A percentile compares a stretch with the other conserved stretches of the same genome.
phyloP scores from a whole-genome alignment of 352 stramenopile genomes.

The Elongisporangium senticosum region DNA sequence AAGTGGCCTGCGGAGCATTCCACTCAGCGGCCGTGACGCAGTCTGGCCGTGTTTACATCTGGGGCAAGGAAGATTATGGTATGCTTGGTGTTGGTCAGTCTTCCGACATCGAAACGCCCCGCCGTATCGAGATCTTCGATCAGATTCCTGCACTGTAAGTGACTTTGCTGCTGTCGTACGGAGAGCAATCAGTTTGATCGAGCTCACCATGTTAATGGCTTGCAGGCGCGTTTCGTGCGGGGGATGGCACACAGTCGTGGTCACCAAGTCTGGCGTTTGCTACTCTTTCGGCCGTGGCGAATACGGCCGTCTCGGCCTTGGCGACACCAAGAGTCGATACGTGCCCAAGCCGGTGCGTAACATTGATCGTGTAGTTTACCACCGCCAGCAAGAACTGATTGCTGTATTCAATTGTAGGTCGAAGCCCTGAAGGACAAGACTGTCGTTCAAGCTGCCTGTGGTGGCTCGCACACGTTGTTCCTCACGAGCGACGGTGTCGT shows the following conservation, averaged over 20 bases:
- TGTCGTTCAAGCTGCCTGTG: slow-evolving; percentile 72
- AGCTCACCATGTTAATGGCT: background rate
- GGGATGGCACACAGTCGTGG: slow-evolving; percentile 78
- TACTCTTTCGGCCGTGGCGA: slow-evolving; percentile 77
- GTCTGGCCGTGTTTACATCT: slow-evolving; percentile 66
- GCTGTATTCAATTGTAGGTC: slow-evolving; percentile 21
- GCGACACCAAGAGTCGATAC: slow-evolving; percentile 68
- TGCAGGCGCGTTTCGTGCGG: slow-evolving; percentile 71
- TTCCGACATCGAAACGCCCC: slow-evolving; percentile 56
- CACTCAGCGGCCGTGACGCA: slow-evolving; percentile 76
- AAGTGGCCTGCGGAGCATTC: slow-evolving; percentile 78
- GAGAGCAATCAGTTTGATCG: background rate
- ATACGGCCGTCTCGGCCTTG: slow-evolving; percentile 82
- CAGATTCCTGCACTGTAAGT: slow-evolving; percentile 59
- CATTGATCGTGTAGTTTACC: background rate
- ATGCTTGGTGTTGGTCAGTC: slow-evolving; percentile 82
- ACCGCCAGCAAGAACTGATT: slow-evolving; percentile 1
- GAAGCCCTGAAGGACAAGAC: slow-evolving; percentile 53
- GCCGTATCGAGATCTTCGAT: slow-evolving; percentile 62
- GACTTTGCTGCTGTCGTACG: background rate
- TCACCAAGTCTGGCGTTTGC: slow-evolving; percentile 65
- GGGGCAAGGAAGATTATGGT: slow-evolving; percentile 85
- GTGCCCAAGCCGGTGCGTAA: slow-evolving; percentile 43
- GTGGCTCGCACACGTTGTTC: slow-evolving; percentile 83
- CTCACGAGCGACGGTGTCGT: slow-evolving; percentile 80